These are phyloP conservation scores for Chlamydomonas sp. DNA, from an alignment of 139 green algal species.

Conservation along the genomic window DNA sequence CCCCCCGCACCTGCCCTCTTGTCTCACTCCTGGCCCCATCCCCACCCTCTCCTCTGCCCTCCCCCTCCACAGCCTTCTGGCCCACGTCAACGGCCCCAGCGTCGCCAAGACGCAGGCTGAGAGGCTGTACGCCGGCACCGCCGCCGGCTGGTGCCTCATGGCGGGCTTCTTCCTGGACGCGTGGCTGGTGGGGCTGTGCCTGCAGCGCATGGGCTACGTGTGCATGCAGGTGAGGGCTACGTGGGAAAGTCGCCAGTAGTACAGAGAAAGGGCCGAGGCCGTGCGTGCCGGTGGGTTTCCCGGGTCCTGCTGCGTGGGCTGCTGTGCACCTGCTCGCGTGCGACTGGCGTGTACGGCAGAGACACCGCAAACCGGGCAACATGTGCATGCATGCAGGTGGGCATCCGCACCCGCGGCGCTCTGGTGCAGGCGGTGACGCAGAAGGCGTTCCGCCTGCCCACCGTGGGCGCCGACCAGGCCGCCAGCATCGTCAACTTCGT, in stretches of 20 bases:
- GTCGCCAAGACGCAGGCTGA: neutral
- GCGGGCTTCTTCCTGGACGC: conserved; percentile 52
- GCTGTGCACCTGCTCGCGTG: too few relatives aligned
- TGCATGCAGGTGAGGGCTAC: conserved; percentile 43
- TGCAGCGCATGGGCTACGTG: conserved; percentile 76
- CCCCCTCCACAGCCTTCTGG: conserved; percentile 9
- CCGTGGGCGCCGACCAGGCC: conserved; percentile 62
- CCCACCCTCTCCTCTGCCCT: too few relatives aligned
- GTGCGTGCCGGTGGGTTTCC: too few relatives aligned
- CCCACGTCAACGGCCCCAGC: conserved; percentile 24
- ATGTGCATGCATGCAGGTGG: neutral
- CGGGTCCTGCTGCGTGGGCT: too few relatives aligned
- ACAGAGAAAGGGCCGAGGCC: too few relatives aligned
- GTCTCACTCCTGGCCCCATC: too few relatives aligned
- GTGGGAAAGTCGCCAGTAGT: too few relatives aligned
- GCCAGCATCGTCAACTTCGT: conserved; percentile 66
- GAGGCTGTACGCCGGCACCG: conserved; percentile 18
- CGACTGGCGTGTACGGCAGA: too few relatives aligned
- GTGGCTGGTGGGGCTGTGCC: conserved; percentile 48
- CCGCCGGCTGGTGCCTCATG: conserved; percentile 47
- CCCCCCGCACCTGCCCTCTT: too few relatives aligned
- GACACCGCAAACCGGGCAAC: too few relatives aligned
- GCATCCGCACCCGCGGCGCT: conserved; percentile 57
- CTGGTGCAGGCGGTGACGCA: conserved; percentile 64
- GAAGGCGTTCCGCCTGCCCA: conserved; percentile 67